Percentiles rank a stretch among this genome's conserved stretches.
phyloP scores from a whole-genome alignment of 768 basidiomycete species.

The Hydnomerulius pinastri region DNA sequence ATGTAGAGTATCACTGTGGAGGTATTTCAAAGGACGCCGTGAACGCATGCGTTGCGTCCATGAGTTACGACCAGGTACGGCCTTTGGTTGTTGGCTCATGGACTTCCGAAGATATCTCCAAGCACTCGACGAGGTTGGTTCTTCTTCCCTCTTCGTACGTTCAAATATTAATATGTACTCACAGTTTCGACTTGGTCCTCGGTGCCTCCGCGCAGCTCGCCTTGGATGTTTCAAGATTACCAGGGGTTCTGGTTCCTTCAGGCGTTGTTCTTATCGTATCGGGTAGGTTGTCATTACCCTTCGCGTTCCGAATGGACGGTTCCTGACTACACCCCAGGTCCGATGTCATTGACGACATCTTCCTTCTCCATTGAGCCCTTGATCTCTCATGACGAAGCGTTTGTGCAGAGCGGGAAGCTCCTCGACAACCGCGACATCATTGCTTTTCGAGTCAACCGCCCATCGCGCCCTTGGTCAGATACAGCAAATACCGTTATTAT shows the following conservation, averaged over 20 bases:
- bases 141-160: not conserved
- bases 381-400: too few species aligned
- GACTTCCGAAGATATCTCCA: not conserved
- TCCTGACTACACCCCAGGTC: too few species aligned
- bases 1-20: conserved; percentile 12
- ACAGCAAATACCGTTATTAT: conserved; percentile 3
- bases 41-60: not conserved
- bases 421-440: not conserved
- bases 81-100: conserved; percentile 5
- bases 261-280: conserved; percentile 5
- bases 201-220: not conserved
- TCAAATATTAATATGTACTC: not conserved
- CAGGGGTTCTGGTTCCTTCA: conserved; percentile 7
- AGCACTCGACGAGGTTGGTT: not conserved
- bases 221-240: not conserved
- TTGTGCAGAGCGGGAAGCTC: not conserved
- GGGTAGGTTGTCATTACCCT: too few species aligned
- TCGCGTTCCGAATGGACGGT: too few species aligned
- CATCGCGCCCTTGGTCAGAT: not conserved
- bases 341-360: not conserved
- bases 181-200: conserved; percentile 14
- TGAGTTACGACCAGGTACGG: conserved; percentile 9
- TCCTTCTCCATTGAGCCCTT: not conserved
- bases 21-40: conserved; percentile 2
- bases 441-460: not conserved